A percentile compares a stretch with the other conserved stretches of the same genome.
phyloP scores from a whole-genome alignment of 2,329 filamentous ascomycete species.

The Scedosporium boydii region DNA sequence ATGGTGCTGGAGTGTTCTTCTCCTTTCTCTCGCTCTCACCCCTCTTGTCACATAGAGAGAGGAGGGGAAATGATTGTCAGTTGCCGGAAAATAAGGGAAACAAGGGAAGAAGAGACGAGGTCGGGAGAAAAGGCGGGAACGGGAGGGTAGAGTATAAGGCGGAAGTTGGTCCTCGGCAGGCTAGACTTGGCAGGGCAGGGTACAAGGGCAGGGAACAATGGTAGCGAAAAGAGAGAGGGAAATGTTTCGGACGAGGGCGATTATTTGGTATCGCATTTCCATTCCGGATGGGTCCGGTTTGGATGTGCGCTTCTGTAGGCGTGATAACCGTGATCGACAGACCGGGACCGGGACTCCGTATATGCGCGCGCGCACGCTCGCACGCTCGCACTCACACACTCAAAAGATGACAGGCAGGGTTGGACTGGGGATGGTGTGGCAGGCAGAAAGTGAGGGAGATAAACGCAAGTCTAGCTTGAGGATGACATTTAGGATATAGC shows the following conservation, averaged over 20 bases:
- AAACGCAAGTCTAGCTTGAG: too few relatives aligned
- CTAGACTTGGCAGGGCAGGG: neutral
- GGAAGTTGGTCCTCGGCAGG: neutral
- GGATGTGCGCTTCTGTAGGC: constrained; percentile 5
- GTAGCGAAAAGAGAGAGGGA: neutral
- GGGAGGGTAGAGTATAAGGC: constrained; percentile 5
- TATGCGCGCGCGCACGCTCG: neutral
- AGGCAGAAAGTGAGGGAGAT: too few relatives aligned
- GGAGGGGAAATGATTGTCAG: neutral
- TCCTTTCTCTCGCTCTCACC: constrained; percentile 1
- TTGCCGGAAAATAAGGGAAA: constrained; percentile 4
- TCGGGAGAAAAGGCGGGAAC: constrained; percentile 4
- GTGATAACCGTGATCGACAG: constrained; percentile 8
- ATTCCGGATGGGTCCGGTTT: constrained; percentile 4
- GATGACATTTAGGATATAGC: too few relatives aligned
- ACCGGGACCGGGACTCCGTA: constrained; percentile 5
- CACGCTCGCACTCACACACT: neutral
- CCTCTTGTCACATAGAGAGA: neutral
- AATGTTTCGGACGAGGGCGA: constrained; percentile 5
- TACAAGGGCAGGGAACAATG: neutral
- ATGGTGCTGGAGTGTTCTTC: constrained; percentile 8
- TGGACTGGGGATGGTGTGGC: neutral
- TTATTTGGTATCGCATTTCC: constrained; percentile 1
- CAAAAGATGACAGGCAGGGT: neutral
- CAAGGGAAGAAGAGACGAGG: constrained; percentile 10